Evolutionary conservation across 2,329 filamentous ascomycete genomes (phyloP).

Genomic region (Diatrype stigma): DNA sequence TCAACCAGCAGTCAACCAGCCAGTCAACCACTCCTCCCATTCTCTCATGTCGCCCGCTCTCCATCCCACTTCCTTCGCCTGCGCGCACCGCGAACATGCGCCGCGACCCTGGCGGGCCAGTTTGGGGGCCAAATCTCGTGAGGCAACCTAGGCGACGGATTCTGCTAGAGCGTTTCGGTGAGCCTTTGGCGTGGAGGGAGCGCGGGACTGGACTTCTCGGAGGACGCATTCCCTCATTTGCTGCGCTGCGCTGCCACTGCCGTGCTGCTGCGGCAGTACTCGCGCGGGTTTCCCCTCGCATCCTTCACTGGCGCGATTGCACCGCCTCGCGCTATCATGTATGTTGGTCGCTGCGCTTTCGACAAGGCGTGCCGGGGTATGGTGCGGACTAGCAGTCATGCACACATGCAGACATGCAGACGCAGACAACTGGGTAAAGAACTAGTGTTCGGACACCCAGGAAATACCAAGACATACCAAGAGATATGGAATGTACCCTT

Average conservation of each 20-base stretch:
- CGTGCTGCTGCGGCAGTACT: neutral
- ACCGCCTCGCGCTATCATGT: neutral
- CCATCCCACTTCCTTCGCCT: neutral
- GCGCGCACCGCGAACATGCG: neutral
- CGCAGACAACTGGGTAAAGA: neutral
- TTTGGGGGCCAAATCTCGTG: conserved; percentile 12
- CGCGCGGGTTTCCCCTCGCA: neutral
- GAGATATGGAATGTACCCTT: neutral
- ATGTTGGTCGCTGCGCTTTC: conserved; percentile 5
- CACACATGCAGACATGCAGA: no score
- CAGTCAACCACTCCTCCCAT: no score
- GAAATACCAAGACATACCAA: no score
- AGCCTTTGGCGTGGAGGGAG: conserved; percentile 15
- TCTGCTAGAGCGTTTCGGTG: conserved; percentile 19
- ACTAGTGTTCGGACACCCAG: neutral
- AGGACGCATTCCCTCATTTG: conserved; percentile 4
- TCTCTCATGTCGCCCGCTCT: no score
- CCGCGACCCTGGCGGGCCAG: conserved; percentile 7
- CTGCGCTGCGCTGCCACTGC: neutral
- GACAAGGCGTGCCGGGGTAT: conserved; percentile 8
- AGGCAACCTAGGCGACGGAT: conserved; percentile 6
- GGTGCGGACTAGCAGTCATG: neutral
- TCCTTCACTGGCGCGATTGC: neutral
- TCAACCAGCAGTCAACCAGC: no score
- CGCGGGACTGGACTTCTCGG: conserved; percentile 7